These are phyloP conservation scores for Boletus sp. DNA, from an alignment of 768 basidiomycete genomes.

Conservation along the genomic window DNA sequence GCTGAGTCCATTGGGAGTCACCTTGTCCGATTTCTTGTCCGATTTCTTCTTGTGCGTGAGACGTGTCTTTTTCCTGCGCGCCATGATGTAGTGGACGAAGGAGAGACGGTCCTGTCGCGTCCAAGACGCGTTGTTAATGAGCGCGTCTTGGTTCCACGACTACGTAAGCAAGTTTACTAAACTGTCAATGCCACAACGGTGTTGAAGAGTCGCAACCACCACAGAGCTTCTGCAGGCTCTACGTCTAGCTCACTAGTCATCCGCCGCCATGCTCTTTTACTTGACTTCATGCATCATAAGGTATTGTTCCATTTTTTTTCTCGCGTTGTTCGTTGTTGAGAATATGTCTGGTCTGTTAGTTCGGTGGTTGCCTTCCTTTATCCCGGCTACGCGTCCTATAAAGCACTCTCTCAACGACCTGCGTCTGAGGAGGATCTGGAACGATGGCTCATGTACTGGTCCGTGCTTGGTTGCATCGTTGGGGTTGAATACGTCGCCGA, in stretches of 20 bases:
- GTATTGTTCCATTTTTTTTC: slow-evolving; percentile 34
- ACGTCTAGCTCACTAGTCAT: slow-evolving; percentile 3
- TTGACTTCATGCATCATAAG: slow-evolving; percentile 41
- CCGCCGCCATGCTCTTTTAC: slow-evolving; percentile 40
- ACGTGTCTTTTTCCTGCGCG: slow-evolving; percentile 22
- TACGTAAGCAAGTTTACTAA: slow-evolving; percentile 26
- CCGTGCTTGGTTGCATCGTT: slow-evolving; percentile 80
- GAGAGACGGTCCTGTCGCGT: slow-evolving; percentile 16
- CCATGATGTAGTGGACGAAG: slow-evolving; percentile 17
- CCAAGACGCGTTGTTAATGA: slow-evolving; percentile 28
- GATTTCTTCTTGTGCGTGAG: slow-evolving; percentile 18
- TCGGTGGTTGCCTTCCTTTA: slow-evolving; percentile 82
- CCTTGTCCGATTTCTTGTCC: neutral
- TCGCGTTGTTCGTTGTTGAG: neutral
- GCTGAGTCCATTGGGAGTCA: slow-evolving; percentile 5
- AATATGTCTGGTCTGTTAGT: slow-evolving; percentile 34
- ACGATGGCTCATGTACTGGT: slow-evolving; percentile 98
- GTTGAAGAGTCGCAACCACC: slow-evolving; percentile 6
- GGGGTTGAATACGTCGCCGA: slow-evolving; percentile 82
- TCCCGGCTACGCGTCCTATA: slow-evolving; percentile 96
- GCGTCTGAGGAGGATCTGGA: slow-evolving; percentile 84
- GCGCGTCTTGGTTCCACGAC: slow-evolving; percentile 16
- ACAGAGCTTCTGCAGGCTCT: neutral
- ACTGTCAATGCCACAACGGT: neutral
- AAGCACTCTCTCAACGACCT: slow-evolving; percentile 84